phyloP scores from a whole-genome alignment of 345 rosid genomes.

The Pistacia vera region DNA sequence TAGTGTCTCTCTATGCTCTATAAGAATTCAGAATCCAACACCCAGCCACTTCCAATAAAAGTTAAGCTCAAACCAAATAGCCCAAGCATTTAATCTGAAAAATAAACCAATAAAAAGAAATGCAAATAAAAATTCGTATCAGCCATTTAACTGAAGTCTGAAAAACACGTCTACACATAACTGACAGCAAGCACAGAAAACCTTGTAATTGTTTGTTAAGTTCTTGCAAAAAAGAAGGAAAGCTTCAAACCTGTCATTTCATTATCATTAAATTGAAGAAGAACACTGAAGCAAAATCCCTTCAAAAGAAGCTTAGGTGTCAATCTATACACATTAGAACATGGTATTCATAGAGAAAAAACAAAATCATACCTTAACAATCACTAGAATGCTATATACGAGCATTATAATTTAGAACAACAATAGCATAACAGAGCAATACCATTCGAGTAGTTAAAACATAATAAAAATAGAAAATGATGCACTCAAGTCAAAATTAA shows the following conservation, averaged over 20 bases:
- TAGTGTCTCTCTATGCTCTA: conserved; percentile 10
- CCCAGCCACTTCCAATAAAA: conserved; percentile 20
- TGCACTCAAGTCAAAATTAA: background rate
- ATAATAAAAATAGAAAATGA: background rate
- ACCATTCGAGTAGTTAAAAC: background rate
- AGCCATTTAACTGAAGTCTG: background rate
- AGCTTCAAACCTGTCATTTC: conserved; percentile 19
- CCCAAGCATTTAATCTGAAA: conserved; percentile 39
- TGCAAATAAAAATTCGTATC: conserved; percentile 1
- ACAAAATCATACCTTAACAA: background rate
- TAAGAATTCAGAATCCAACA: background rate
- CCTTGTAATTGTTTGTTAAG: background rate
- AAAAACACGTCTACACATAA: conserved; percentile 5
- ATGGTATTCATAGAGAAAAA: background rate
- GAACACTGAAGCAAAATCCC: conserved; percentile 17
- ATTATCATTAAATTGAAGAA: conserved; percentile 15
- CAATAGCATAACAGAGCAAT: background rate
- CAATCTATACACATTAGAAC: background rate
- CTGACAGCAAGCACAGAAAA: background rate
- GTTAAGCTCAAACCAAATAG: conserved; percentile 17
- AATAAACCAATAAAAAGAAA: background rate
- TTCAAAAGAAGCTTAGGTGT: conserved; percentile 2
- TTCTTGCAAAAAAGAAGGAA: conserved; percentile 7
- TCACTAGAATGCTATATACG: background rate
- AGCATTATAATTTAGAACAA: background rate